Evolutionary conservation across 805 yeast species (phyloP).

Genomic region (Monosporozyma aquatica): DNA sequence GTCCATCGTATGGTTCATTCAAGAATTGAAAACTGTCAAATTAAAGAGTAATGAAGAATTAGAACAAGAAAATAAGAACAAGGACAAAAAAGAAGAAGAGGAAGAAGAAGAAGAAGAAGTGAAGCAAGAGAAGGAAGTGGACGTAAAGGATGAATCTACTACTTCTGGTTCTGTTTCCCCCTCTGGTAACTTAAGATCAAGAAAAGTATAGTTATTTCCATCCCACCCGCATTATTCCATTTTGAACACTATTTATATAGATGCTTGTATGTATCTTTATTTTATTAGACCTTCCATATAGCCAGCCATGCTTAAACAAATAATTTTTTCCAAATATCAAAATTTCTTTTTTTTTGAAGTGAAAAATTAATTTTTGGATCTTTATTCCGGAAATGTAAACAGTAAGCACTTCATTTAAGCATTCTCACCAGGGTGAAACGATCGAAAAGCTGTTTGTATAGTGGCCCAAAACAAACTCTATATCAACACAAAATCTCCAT

Average conservation of each 20-base stretch:
- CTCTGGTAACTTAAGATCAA: conserved; percentile 3
- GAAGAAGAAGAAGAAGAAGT: neutral
- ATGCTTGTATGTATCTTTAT: too few species aligned
- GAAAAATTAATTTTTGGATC: too few species aligned
- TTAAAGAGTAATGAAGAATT: conserved; percentile 26
- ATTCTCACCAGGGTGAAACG: too few species aligned
- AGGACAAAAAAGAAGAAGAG: neutral
- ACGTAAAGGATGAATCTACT: conserved; percentile 2
- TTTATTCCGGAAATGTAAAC: neutral
- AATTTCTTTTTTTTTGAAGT: neutral
- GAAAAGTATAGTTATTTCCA: conserved; percentile 12
- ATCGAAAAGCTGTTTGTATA: too few species aligned
- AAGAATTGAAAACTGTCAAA: conserved; percentile 45
- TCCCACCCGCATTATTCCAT: too few species aligned
- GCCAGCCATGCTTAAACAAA: too few species aligned
- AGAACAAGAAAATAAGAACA: conserved; percentile 8
- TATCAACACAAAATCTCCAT: too few species aligned
- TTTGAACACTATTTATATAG: too few species aligned
- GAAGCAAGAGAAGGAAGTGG: neutral
- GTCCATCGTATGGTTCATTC: conserved; percentile 79
- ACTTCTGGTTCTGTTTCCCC: conserved; percentile 2
- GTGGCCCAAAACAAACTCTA: too few species aligned
- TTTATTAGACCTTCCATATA: too few species aligned
- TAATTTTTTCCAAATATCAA: too few species aligned
- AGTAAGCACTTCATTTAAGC: too few species aligned